phyloP scores from a whole-genome alignment of 352 stramenopile genomes.

The Globisporangium cederbergense region DNA sequence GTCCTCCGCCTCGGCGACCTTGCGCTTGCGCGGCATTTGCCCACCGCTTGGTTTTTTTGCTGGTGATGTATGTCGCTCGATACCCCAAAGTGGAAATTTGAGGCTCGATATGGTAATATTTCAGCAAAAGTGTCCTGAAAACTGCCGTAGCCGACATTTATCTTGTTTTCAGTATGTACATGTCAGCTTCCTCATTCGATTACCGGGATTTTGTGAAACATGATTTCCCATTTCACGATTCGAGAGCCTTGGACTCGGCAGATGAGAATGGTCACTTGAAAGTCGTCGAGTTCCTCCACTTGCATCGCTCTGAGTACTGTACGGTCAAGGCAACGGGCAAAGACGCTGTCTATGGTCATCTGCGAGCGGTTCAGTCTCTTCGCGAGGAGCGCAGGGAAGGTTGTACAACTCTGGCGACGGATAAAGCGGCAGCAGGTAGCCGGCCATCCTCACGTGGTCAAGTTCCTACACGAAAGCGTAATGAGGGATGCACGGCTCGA shows the following conservation, averaged over 20 bases:
- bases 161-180: too few relatives aligned
- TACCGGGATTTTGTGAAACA: too few relatives aligned
- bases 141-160: too few relatives aligned
- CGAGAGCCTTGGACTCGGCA: too few relatives aligned
- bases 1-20: background rate
- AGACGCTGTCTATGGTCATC: background rate
- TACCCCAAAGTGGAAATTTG: background rate
- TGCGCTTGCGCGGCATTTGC: slow-evolving; percentile 8
- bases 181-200: too few relatives aligned
- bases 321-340: slow-evolving; percentile 14
- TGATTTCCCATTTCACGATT: too few relatives aligned
- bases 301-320: background rate
- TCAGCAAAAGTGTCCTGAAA: too few relatives aligned
- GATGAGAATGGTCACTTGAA: slow-evolving; percentile 1
- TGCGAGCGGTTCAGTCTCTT: slow-evolving; percentile 11
- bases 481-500: background rate
- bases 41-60: slow-evolving; percentile 1
- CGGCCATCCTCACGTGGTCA: background rate
- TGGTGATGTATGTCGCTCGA: background rate
- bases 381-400: slow-evolving; percentile 6
- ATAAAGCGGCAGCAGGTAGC: background rate
- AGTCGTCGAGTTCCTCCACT: background rate
- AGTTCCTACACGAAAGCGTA: background rate
- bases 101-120: too few relatives aligned
- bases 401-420: slow-evolving; percentile 4